Conservation (phyloP, 768 basidiomycete species). For the Sarcodon sp. region DNA sequence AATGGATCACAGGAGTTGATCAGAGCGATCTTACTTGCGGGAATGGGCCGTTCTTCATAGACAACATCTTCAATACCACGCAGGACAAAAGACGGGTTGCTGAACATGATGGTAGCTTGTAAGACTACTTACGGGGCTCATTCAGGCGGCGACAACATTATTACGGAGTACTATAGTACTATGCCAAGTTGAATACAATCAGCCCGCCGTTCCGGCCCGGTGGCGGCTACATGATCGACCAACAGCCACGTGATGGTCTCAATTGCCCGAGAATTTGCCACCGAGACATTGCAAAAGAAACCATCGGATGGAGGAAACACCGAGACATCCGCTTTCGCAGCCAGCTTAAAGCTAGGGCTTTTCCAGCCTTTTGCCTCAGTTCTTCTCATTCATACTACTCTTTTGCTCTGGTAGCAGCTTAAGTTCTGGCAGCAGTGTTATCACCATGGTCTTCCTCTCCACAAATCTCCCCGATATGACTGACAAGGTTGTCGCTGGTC, state of each 20-base stretch:
- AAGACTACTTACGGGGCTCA: too few species aligned
- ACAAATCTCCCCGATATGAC: not conserved
- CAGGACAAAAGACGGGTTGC: slow-evolving; percentile 75
- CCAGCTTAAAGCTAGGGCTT: too few species aligned
- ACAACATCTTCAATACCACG: slow-evolving; percentile 52
- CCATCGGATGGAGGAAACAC: too few species aligned
- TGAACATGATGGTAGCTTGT: slow-evolving; percentile 32
- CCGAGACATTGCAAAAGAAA: too few species aligned
- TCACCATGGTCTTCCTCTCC: not conserved
- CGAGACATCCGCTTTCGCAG: too few species aligned
- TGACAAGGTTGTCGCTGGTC: slow-evolving; percentile 9
- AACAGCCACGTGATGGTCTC: too few species aligned
- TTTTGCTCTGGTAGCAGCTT: not conserved
- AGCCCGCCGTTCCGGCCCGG: too few species aligned
- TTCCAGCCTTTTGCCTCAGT: not conserved
- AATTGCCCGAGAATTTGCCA: too few species aligned
- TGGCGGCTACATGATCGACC: too few species aligned
- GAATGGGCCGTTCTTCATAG: slow-evolving; percentile 68
- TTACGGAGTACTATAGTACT: too few species aligned
- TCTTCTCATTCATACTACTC: not conserved
- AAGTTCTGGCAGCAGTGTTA: not conserved
- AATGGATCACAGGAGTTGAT: not conserved
- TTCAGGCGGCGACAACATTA: too few species aligned
- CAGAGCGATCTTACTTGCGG: slow-evolving; percentile 32
- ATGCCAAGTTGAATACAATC: too few species aligned